phyloP scores from a whole-genome alignment of 2,329 filamentous ascomycete genomes.

The Pyrenophora graminea region DNA sequence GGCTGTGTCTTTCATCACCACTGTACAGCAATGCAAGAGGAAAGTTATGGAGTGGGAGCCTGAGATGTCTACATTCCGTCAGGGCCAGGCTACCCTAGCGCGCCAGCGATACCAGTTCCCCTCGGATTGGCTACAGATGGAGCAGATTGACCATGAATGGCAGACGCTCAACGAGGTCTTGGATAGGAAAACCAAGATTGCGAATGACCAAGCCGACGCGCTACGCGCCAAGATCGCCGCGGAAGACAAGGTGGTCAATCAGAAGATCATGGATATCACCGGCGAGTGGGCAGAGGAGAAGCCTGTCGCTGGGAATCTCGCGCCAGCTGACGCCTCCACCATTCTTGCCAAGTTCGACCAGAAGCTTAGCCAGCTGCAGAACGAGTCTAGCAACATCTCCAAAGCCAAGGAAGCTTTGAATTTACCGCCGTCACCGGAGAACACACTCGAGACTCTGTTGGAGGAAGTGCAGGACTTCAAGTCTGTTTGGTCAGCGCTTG shows the following conservation, averaged over 20 bases:
- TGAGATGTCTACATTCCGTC: conserved; percentile 92
- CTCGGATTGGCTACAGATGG: conserved; percentile 90
- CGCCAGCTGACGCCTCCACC: conserved; percentile 82
- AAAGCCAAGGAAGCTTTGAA: conserved; percentile 97
- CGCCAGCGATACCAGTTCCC: conserved; percentile 94
- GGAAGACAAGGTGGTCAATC: conserved; percentile 87
- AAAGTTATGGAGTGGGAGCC: conserved; percentile 94
- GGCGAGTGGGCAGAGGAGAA: conserved; percentile 94
- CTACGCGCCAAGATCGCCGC: conserved; percentile 92
- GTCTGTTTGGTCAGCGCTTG: conserved; percentile 94
- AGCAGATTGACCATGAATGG: conserved; percentile 97
- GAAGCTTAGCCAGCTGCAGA: conserved; percentile 81
- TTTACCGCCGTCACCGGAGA: conserved; percentile 77
- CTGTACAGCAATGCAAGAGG: conserved; percentile 92
- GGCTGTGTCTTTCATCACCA: conserved; percentile 97
- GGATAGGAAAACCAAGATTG: conserved; percentile 88
- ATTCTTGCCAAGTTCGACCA: conserved; percentile 82
- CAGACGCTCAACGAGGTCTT: conserved; percentile 89
- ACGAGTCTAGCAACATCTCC: conserved; percentile 88
- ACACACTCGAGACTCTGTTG: conserved; percentile 79
- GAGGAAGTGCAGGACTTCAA: conserved; percentile 99
- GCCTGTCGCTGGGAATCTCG: conserved; percentile 91
- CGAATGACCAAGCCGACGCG: conserved; percentile 94
- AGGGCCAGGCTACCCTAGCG: conserved; percentile 89
- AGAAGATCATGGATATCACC: conserved; percentile 85